Percentiles rank a stretch among this genome's conserved stretches.
These are phyloP conservation scores for Posidonia australis DNA, from an alignment of 106 monocot genomes.

Conservation along the genomic window DNA sequence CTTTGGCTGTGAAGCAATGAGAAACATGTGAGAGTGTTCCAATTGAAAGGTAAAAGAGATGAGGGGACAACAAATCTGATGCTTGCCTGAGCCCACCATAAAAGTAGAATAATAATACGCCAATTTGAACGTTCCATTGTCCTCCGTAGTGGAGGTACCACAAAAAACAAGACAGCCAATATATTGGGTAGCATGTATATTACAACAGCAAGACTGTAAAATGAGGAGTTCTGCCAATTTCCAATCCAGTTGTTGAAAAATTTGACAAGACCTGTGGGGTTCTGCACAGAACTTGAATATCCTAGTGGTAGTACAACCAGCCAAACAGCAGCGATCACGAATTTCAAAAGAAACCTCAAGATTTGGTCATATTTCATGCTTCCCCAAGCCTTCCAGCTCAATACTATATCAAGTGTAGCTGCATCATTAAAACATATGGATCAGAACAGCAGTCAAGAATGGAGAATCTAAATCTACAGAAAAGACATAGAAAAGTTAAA, in stretches of 20 bases:
- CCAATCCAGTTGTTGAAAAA: slow-evolving; percentile 76
- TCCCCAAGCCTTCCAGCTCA: slow-evolving; percentile 97
- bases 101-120: slow-evolving; percentile 41
- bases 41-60: neutral
- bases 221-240: slow-evolving; percentile 55
- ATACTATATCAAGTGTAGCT: slow-evolving; percentile 80
- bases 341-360: slow-evolving; percentile 71
- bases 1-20: slow-evolving; percentile 49
- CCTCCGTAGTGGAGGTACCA: slow-evolving; percentile 60
- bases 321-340: slow-evolving; percentile 77
- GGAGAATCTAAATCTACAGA: neutral
- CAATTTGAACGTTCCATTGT: slow-evolving; percentile 65
- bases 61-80: neutral
- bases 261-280: slow-evolving; percentile 77
- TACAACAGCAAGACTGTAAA: slow-evolving; percentile 70
- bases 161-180: slow-evolving; percentile 67
- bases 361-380: slow-evolving; percentile 77
- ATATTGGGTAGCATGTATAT: slow-evolving; percentile 92
- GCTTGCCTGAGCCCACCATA: slow-evolving; percentile 97
- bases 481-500: neutral
- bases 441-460: neutral
- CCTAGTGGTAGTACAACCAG: slow-evolving; percentile 65
- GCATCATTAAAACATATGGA: slow-evolving; percentile 4
- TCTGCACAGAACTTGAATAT: slow-evolving; percentile 72
- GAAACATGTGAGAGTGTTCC: slow-evolving; percentile 1